Evolutionary conservation across 805 yeast genomes (phyloP).

Genomic region (Starmerella powellii): DNA sequence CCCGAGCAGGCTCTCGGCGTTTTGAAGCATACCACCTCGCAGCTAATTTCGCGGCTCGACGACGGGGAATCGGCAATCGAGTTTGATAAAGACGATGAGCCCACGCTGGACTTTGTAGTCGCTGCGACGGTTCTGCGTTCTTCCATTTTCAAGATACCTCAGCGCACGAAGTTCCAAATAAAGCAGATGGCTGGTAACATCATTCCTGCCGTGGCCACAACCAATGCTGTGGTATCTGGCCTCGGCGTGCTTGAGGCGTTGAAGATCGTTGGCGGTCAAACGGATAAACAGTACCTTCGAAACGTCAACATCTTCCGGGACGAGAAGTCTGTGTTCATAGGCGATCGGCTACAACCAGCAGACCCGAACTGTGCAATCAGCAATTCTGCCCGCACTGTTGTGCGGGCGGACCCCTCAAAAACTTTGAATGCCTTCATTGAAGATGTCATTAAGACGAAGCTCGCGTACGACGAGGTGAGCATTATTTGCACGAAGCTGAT

Average conservation of each 20-base stretch:
- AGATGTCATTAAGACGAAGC: slow-evolving; percentile 34
- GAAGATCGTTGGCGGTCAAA: slow-evolving; percentile 33
- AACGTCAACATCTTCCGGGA: slow-evolving; percentile 42
- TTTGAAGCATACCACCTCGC: slow-evolving; percentile 38
- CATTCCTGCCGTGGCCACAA: slow-evolving; percentile 96
- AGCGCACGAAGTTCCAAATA: slow-evolving; percentile 62
- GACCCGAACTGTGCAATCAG: slow-evolving; percentile 56
- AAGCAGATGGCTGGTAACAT: slow-evolving; percentile 95
- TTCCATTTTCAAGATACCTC: slow-evolving; percentile 73
- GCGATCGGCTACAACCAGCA: slow-evolving; percentile 51
- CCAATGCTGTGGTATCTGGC: slow-evolving; percentile 92
- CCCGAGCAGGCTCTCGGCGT: slow-evolving; percentile 50
- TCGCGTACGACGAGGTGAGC: slow-evolving; percentile 44
- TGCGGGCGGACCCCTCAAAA: slow-evolving; percentile 21
- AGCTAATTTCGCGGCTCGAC: slow-evolving; percentile 40
- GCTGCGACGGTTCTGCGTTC: slow-evolving; percentile 89
- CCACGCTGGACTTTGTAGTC: slow-evolving; percentile 75
- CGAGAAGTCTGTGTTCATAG: slow-evolving; percentile 53
- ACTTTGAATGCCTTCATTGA: slow-evolving; percentile 45
- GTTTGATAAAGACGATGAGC: slow-evolving; percentile 93
- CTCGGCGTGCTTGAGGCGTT: slow-evolving; percentile 66
- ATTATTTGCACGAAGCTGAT: slow-evolving; percentile 53
- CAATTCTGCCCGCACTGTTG: slow-evolving; percentile 26
- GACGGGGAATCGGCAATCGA: slow-evolving; percentile 31
- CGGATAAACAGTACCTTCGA: slow-evolving; percentile 22